phyloP scores from a whole-genome alignment of 345 rosid species.

The Barbarea vulgaris region DNA sequence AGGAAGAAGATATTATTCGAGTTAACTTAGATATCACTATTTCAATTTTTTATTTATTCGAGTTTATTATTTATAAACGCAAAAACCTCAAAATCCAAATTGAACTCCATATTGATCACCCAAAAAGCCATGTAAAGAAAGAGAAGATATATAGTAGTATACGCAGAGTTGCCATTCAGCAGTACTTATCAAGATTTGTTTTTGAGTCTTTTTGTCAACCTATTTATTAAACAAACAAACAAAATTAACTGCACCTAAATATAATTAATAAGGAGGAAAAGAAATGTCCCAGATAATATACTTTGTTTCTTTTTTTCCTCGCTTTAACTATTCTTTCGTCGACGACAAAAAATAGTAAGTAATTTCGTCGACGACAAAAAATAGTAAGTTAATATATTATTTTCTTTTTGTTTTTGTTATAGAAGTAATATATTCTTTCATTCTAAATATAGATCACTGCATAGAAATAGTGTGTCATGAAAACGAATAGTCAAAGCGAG shows the following conservation, averaged over 20 bases:
- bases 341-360: neutral
- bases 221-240: no score
- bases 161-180: constrained; percentile 16
- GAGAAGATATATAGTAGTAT: neutral
- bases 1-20: neutral
- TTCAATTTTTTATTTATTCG: neutral
- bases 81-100: neutral
- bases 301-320: neutral
- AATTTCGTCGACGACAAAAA: no score
- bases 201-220: constrained; percentile 3
- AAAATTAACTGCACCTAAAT: constrained; percentile 12
- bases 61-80: no score
- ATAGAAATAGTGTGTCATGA: neutral
- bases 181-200: neutral
- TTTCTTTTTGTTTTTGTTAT: no score
- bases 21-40: neutral
- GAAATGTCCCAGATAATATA: neutral
- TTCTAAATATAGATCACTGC: neutral
- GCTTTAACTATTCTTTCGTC: neutral
- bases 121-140: neutral
- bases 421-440: neutral
- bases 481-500: constrained; percentile 10
- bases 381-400: no score
- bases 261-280: neutral
- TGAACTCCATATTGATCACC: neutral